Evolutionary conservation across 345 rosid genomes (phyloP).

Genomic region (Syzygium jambos): DNA sequence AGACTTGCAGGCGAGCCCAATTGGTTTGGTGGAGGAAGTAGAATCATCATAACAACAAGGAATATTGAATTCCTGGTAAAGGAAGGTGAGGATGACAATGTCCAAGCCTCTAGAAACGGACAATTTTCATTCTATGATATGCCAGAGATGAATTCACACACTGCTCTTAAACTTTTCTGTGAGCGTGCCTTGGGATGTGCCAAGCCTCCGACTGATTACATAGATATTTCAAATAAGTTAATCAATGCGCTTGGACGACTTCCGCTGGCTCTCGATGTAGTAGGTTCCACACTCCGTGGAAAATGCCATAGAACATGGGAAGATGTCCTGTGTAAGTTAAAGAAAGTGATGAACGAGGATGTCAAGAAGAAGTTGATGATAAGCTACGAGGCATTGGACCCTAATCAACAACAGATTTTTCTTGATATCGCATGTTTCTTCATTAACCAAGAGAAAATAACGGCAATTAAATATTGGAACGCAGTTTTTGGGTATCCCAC

Average conservation of each 20-base stretch:
- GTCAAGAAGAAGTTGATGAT: background rate
- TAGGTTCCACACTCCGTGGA: background rate
- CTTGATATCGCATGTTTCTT: background rate
- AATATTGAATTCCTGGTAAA: background rate
- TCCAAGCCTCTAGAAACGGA: rapidly evolving
- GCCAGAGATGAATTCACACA: background rate
- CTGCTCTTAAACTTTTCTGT: background rate
- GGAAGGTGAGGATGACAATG: background rate
- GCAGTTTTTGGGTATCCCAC: background rate
- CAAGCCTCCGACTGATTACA: background rate
- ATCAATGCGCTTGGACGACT: background rate
- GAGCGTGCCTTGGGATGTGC: background rate
- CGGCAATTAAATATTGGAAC: background rate
- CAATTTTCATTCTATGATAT: background rate
- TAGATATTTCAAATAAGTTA: background rate
- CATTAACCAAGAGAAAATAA: background rate
- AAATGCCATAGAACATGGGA: background rate
- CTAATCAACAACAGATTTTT: background rate
- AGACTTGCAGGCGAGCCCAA: background rate
- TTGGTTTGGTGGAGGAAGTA: background rate
- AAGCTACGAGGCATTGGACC: background rate
- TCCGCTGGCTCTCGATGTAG: background rate
- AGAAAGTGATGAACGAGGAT: background rate
- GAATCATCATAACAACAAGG: background rate
- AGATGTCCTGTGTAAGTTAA: background rate